A percentile compares a stretch with the other conserved stretches of the same genome.
These are phyloP conservation scores for Aspergillus puulaauensis DNA, from an alignment of 2,329 filamentous ascomycete species.

Conservation along the genomic window DNA sequence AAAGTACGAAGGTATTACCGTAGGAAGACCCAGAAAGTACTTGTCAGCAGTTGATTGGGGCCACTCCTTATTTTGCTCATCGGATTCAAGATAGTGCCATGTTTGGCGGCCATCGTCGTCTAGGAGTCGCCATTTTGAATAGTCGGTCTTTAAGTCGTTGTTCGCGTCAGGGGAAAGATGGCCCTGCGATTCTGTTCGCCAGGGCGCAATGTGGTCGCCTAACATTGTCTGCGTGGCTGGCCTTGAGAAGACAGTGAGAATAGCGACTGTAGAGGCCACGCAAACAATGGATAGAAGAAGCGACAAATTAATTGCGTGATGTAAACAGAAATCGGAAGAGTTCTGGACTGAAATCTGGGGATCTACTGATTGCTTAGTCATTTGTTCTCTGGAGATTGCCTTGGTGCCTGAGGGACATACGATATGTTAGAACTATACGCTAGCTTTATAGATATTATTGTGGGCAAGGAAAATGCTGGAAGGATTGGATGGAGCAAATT, in stretches of 20 bases:
- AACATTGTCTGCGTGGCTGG: conserved; percentile 19
- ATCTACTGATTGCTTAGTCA: conserved; percentile 6
- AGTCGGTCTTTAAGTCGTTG: conserved; percentile 65
- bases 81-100: conserved; percentile 83
- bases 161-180: conserved; percentile 33
- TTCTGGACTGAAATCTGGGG: not conserved
- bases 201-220: conserved; percentile 31
- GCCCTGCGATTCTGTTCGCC: conserved; percentile 36
- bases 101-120: conserved; percentile 84
- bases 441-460: not conserved
- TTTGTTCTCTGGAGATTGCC: not conserved
- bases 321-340: not conserved
- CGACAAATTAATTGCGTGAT: not conserved
- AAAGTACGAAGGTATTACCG: conserved; percentile 52
- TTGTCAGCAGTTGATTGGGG: conserved; percentile 88
- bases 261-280: not conserved
- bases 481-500: not conserved
- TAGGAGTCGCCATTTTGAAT: conserved; percentile 76
- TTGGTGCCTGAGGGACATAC: not conserved
- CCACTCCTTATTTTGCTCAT: conserved; percentile 72
- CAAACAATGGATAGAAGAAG: not conserved
- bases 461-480: not conserved
- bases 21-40: conserved; percentile 76
- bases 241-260: not conserved
- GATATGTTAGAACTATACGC: not conserved